Conservation (phyloP, 2,329 filamentous ascomycete species). For the Meredithiella fracta region DNA sequence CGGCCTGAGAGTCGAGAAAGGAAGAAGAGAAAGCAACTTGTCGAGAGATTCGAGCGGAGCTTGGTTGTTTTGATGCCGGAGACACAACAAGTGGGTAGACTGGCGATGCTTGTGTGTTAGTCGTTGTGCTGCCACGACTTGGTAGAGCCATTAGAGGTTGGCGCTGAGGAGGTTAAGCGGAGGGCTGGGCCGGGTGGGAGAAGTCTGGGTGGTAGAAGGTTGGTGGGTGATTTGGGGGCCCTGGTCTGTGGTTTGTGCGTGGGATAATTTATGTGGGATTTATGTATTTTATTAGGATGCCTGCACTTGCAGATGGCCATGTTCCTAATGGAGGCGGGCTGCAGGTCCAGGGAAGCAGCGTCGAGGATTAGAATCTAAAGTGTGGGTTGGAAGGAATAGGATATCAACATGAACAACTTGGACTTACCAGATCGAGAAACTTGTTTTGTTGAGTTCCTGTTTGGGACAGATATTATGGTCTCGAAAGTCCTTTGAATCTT, state of each 20-base stretch:
- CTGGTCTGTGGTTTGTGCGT: not conserved
- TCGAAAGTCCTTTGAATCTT: not conserved
- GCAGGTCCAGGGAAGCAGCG: too few species aligned
- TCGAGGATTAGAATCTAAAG: not conserved
- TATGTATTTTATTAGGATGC: not conserved
- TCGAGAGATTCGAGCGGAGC: not conserved
- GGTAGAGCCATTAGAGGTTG: not conserved
- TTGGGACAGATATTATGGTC: not conserved
- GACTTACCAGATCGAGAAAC: not conserved
- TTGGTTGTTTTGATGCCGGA: not conserved
- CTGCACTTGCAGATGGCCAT: not conserved
- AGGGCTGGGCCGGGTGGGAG: not conserved
- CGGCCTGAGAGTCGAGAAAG: not conserved
- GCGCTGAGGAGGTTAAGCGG: not conserved
- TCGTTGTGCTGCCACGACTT: not conserved
- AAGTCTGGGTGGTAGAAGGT: not conserved
- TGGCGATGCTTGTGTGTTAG: not conserved
- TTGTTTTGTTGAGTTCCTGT: constrained; percentile 1
- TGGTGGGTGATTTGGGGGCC: not conserved
- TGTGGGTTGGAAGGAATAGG: not conserved
- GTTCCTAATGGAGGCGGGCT: not conserved
- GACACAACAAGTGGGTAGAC: not conserved
- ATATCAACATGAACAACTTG: not conserved
- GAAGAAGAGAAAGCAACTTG: not conserved
- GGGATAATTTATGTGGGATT: not conserved